Conservation (phyloP, 2,329 filamentous ascomycete genomes). For the Penicillium sp. region DNA sequence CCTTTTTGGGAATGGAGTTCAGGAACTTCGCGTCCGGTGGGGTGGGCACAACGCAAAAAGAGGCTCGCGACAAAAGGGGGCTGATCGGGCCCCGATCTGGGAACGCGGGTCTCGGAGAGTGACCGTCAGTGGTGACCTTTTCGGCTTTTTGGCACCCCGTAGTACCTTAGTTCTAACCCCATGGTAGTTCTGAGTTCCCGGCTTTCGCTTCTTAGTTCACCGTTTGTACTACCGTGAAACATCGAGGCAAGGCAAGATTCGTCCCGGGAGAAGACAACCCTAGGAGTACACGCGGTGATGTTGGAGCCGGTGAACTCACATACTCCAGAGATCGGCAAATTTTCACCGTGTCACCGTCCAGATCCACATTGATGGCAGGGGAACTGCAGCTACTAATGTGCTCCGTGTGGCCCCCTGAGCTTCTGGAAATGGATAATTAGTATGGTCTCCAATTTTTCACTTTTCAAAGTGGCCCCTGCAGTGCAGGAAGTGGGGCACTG, state of each 20-base stretch:
- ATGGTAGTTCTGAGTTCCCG: too few species aligned
- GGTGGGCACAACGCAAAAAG: slow-evolving; percentile 8
- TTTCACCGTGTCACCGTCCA: slow-evolving; percentile 13
- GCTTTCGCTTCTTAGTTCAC: too few species aligned
- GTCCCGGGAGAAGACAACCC: not conserved
- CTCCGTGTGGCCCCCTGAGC: slow-evolving; percentile 9
- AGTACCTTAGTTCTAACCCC: not conserved
- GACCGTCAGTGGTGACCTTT: slow-evolving; percentile 8
- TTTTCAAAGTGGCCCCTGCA: slow-evolving; percentile 13
- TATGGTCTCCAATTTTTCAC: slow-evolving; percentile 14
- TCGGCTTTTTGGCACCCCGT: not conserved
- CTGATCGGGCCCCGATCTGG: slow-evolving; percentile 17
- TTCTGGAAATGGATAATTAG: slow-evolving; percentile 21
- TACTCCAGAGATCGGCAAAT: slow-evolving; percentile 22
- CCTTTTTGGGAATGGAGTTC: not conserved
- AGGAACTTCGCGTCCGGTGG: not conserved
- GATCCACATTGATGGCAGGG: not conserved
- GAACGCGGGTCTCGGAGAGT: slow-evolving; percentile 15
- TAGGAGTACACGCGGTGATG: not conserved
- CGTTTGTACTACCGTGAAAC: too few species aligned
- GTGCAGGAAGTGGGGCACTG: slow-evolving; percentile 23
- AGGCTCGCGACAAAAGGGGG: slow-evolving; percentile 13
- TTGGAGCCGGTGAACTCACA: slow-evolving; percentile 12
- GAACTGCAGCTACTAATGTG: not conserved
- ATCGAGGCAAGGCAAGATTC: not conserved